Evolutionary conservation across 73 alveolate species (phyloP), one percentile per base, ranked within the genome.

Genomic region (Stentor coeruleus): DNA sequence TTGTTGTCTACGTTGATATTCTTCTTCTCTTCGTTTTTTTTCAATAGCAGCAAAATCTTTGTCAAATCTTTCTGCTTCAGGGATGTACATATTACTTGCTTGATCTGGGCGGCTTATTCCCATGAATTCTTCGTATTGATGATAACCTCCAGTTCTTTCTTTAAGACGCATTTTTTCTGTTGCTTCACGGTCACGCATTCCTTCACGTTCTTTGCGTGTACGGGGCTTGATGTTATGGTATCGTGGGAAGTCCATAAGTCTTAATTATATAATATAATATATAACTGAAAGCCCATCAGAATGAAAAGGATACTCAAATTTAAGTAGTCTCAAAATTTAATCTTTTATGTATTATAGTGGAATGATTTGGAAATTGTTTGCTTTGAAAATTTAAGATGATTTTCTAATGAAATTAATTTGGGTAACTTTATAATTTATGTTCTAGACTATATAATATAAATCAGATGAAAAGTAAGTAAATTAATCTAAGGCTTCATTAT

Each of bases 31-130:
- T 55, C 93, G 26, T 42, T 88, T 66, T 85, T 93, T 91, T 59
- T 93, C 98, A 77, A 87, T 86, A 33, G 97, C 92, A 1, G 97
- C 97, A 83, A 93, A 93, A 86, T 93, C 98, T 91, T 91, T 91
- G 76, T 88, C 90, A 81, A 93, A 93, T 86, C 98, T 91, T 81
- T 93, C 94, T 20, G 92, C 86, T 91, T 93, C 98, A 2, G 93
- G 86, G 30, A 84, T 77, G 59, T 85, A 89, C 38, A 85, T 81
- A 31, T 31, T 20, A 31, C 40, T 20, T 81, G 76, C 74, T 74
- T 89, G 88, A 74, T 84, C 95, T 6, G 91, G 95, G 41, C 81
- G 76, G 58, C 82, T 81, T 81, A 89, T 74, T 72, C 91, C 86
- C 59, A 82, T 83, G 75, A 81, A 85, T 76, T 89, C 95, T 39